Evolutionary conservation across 2,329 filamentous ascomycete species (phyloP).

Genomic region (Microsporum ferrugineum): DNA sequence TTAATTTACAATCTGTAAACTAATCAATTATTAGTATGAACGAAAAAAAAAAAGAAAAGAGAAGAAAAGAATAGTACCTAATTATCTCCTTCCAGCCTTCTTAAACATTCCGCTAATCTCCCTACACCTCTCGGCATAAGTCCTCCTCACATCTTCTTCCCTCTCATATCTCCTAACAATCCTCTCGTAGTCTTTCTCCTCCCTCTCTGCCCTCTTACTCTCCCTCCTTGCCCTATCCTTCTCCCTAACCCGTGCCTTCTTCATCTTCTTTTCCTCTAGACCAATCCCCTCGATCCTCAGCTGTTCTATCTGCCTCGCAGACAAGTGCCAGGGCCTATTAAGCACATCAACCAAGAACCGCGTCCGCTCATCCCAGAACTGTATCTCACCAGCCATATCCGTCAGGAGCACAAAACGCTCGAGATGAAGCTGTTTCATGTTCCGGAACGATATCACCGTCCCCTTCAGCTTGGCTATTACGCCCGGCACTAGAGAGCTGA

Average conservation of each 20-base stretch:
- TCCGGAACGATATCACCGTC: constrained; percentile 42
- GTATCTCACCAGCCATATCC: constrained; percentile 45
- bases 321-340: constrained; percentile 43
- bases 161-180: constrained; percentile 23
- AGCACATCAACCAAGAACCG: constrained; percentile 42
- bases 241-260: constrained; percentile 27
- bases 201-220: constrained; percentile 28
- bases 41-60: background rate
- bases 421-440: constrained; percentile 42
- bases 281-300: constrained; percentile 33
- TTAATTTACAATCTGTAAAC: too few species aligned
- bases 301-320: constrained; percentile 31
- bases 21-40: too few species aligned
- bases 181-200: constrained; percentile 25
- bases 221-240: constrained; percentile 31
- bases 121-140: constrained; percentile 23
- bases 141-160: constrained; percentile 33
- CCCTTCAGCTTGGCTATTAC: constrained; percentile 47
- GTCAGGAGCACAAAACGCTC: constrained; percentile 41
- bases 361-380: constrained; percentile 42
- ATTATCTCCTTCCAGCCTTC: constrained; percentile 12
- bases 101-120: constrained; percentile 21
- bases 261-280: constrained; percentile 30
- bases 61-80: background rate
- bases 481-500: constrained; percentile 39